A percentile compares a stretch with the other conserved stretches of the same genome.
phyloP scores from a whole-genome alignment of 768 basidiomycete species.

The Cyathus striatus region DNA sequence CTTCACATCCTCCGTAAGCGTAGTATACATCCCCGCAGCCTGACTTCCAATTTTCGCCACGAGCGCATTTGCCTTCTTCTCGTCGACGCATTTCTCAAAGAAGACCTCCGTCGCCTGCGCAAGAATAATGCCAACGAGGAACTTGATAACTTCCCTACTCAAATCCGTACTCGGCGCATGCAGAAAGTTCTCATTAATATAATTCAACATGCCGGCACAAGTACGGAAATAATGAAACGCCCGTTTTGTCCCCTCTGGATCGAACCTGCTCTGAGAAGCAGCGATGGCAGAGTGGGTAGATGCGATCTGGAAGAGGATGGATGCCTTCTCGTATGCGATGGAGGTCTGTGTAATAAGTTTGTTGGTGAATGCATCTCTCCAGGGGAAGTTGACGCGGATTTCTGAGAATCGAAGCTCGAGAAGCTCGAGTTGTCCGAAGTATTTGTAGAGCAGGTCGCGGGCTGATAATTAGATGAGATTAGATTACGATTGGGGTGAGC shows the following conservation, averaged over 20 bases:
- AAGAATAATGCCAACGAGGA: slow-evolving; percentile 80
- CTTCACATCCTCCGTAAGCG: slow-evolving; percentile 87
- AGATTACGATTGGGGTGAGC: background rate
- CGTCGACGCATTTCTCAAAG: slow-evolving; percentile 89
- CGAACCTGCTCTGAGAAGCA: slow-evolving; percentile 74
- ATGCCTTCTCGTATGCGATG: slow-evolving; percentile 97
- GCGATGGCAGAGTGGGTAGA: slow-evolving; percentile 92
- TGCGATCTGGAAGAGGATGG: slow-evolving; percentile 94
- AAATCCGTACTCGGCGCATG: slow-evolving; percentile 97
- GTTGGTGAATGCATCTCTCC: slow-evolving; percentile 95
- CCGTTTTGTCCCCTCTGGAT: slow-evolving; percentile 89
- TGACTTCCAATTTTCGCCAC: slow-evolving; percentile 84
- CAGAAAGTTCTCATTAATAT: slow-evolving; percentile 99
- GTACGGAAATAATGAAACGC: slow-evolving; percentile 89
- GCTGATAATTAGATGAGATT: slow-evolving; percentile 43
- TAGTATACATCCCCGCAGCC: slow-evolving; percentile 73
- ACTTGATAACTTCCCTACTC: slow-evolving; percentile 90
- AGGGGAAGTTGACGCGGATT: slow-evolving; percentile 92
- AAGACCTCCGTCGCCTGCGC: slow-evolving; percentile 97
- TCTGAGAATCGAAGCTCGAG: slow-evolving; percentile 96
- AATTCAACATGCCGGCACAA: slow-evolving; percentile 94
- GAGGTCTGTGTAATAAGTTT: slow-evolving; percentile 94
- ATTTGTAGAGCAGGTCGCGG: slow-evolving; percentile 95
- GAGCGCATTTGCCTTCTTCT: slow-evolving; percentile 80
- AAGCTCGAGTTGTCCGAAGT: slow-evolving; percentile 97